Evolutionary conservation across 345 rosid genomes (phyloP), one percentile per base, ranked within the genome.

Genomic region (Citrus trifoliata): DNA sequence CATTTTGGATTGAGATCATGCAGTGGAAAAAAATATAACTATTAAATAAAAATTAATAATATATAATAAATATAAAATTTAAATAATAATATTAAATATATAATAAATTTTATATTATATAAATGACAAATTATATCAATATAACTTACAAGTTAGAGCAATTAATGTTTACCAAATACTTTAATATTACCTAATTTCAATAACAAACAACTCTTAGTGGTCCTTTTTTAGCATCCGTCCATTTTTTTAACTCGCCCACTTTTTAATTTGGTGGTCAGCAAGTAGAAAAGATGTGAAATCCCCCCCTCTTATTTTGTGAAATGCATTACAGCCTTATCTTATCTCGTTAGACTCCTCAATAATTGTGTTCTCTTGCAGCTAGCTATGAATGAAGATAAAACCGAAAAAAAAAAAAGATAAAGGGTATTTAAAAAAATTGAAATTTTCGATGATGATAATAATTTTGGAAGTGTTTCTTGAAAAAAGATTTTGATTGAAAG

Each of bases 141-240:
- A 32, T 32, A 32, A 32, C 33, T 32, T 32, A 32, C 33, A 32
- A 32, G 0, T 0, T 32, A 3, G 0, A 32, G 4, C 0, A 32
- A 32, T 0, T 32, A 32, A 0, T 32, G 0, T 32, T 32, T 32
- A 32, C 0, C 0, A 32, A 32, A 32, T 0, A 32, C 5, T 4
- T 32, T 32, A 32, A 32, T 32, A 0, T 5, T 32, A 0, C 0
- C 33, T 0, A 32, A 32, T 0, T 0, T 32, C 5, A 32, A 32
- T 32, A 32, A 0, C 33, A 32, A 32, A 32, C 0, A 0, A 4
- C 5, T 32, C 33, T 32, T 32, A 56, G 25, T 8, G 0, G 4
- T 19, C n/a, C 24, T 56, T 6, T 7, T 2, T 46, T 5, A 46
- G 10, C 61, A 56, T 19, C 61, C 4, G 3, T 2, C 27, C 27